Conservation (phyloP, 768 basidiomycete genomes). For the Amanita muscaria region DNA sequence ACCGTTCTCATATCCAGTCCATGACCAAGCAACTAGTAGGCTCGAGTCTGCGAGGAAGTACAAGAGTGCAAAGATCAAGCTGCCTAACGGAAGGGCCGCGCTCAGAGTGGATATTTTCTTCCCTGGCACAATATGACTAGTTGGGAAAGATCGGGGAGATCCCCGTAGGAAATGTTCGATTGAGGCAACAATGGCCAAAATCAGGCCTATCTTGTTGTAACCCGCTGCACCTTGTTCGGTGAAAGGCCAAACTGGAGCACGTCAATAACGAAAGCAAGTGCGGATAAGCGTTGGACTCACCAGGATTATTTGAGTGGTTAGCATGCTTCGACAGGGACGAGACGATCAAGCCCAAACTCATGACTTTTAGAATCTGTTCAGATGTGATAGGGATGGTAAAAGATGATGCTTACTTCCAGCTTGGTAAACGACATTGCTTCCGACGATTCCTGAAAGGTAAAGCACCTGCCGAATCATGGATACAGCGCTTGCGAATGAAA, state of each 20-base stretch:
- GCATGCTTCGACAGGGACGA: conserved; percentile 66
- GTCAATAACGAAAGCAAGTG: conserved; percentile 3
- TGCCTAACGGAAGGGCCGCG: conserved; percentile 51
- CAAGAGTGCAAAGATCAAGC: conserved; percentile 64
- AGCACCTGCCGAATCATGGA: conserved; percentile 42
- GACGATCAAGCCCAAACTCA: conserved; percentile 56
- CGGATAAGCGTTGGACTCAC: conserved; percentile 25
- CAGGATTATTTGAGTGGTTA: conserved; percentile 76
- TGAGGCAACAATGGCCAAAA: conserved; percentile 48
- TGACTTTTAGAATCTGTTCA: conserved; percentile 34
- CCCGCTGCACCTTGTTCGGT: conserved; percentile 57
- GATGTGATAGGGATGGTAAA: not conserved
- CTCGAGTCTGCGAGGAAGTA: conserved; percentile 67
- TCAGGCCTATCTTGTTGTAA: conserved; percentile 59
- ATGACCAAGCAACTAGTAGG: conserved; percentile 79
- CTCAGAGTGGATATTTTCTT: conserved; percentile 18
- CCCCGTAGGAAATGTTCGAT: conserved; percentile 29
- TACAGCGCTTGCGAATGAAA: conserved; percentile 44
- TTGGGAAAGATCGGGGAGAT: not conserved
- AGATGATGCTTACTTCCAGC: conserved; percentile 32
- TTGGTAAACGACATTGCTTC: conserved; percentile 33
- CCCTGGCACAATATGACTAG: conserved; percentile 5
- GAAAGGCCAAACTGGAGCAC: conserved; percentile 64
- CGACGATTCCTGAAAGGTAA: conserved; percentile 38
- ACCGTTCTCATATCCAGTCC: conserved; percentile 74